phyloP scores from a whole-genome alignment of 1,284 basidiomycete species.

The Coniferiporia sulphurascens region DNA sequence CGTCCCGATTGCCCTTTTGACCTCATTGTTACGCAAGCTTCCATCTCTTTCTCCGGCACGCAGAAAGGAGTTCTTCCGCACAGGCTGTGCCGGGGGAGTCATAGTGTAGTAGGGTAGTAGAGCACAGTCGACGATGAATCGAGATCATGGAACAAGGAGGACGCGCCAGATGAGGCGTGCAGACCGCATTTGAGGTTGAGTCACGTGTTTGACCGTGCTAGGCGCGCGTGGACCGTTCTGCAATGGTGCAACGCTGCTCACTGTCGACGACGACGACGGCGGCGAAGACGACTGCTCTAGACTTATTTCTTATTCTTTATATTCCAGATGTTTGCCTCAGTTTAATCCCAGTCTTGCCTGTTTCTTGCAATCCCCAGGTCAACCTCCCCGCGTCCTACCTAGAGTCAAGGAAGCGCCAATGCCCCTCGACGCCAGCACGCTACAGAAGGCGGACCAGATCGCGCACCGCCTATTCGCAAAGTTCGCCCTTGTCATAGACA shows the following conservation, averaged over 20 bases:
- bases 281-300: constrained; percentile 2
- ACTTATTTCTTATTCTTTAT: constrained; percentile 1
- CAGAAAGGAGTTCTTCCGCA: too few species aligned
- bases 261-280: not conserved
- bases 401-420: not conserved
- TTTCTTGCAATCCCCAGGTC: not conserved
- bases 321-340: constrained; percentile 6
- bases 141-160: not conserved
- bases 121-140: not conserved
- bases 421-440: not conserved
- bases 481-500: constrained; percentile 64
- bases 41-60: too few species aligned
- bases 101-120: constrained; percentile 5
- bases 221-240: not conserved
- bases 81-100: not conserved
- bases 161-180: not conserved
- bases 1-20: not conserved
- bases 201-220: not conserved
- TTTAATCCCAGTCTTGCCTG: constrained; percentile 3
- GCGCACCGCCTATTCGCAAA: constrained; percentile 75
- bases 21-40: too few species aligned
- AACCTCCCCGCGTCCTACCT: not conserved
- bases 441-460: constrained; percentile 70
- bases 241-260: not conserved
- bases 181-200: not conserved